These are phyloP conservation scores for Daldinia grandis DNA, from an alignment of 495 filamentous ascomycete genomes.

Conservation along the genomic window DNA sequence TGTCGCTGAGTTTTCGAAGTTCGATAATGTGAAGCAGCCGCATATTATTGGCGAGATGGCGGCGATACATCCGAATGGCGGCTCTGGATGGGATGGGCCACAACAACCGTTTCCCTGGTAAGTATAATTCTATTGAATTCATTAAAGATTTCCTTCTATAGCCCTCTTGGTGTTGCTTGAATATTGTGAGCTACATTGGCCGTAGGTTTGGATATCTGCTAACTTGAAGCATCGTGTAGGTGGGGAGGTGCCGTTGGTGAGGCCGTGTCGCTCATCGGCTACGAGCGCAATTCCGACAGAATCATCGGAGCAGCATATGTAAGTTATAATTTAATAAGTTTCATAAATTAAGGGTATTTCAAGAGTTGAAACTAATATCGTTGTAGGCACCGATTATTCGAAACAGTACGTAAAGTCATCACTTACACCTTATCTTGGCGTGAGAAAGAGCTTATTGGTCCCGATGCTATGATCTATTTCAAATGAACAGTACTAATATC, in stretches of 20 bases:
- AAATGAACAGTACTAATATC: background rate
- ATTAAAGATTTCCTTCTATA: background rate
- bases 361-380: background rate
- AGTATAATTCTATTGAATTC: background rate
- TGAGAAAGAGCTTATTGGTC: background rate
- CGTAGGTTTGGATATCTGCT: constrained; percentile 35
- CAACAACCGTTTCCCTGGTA: constrained; percentile 50
- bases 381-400: constrained; percentile 50
- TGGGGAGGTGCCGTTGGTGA: constrained; percentile 71
- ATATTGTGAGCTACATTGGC: background rate
- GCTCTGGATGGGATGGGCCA: constrained; percentile 55
- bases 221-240: constrained; percentile 31
- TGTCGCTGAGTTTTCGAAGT: constrained; percentile 53
- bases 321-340: background rate
- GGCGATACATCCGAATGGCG: constrained; percentile 60
- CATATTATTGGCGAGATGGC: constrained; percentile 66
- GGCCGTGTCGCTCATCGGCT: constrained; percentile 71
- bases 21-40: constrained; percentile 56
- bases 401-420: constrained; percentile 33
- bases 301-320: constrained; percentile 52
- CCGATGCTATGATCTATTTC: background rate
- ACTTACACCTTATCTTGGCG: background rate
- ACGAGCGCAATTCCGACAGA: constrained; percentile 70
- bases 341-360: background rate
- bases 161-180: background rate